These are phyloP conservation scores for Plicaturopsis crispa DNA, from an alignment of 768 basidiomycete species.

Conservation along the genomic window DNA sequence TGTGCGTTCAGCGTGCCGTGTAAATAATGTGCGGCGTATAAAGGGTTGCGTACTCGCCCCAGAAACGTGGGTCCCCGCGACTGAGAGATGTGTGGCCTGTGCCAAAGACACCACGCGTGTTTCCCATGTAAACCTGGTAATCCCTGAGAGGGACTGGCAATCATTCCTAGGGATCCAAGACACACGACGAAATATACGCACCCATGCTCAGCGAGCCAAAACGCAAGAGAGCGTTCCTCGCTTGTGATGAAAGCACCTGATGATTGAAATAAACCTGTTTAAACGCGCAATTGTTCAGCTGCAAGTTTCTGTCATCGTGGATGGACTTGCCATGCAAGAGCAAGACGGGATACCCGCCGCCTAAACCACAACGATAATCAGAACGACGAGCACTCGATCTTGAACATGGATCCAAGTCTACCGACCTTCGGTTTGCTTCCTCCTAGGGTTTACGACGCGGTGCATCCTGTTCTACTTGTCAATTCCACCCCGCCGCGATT, in stretches of 20 bases:
- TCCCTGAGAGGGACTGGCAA: conserved; percentile 11
- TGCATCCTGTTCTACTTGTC: background rate
- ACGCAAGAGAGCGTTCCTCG: conserved; percentile 39
- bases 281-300: background rate
- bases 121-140: conserved; percentile 34
- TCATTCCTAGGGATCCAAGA: background rate
- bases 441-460: background rate
- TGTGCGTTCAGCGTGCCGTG: conserved; percentile 4
- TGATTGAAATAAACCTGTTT: conserved; percentile 32
- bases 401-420: too few species aligned
- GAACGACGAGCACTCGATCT: too few species aligned
- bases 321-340: background rate
- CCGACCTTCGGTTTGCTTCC: background rate
- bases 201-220: conserved; percentile 40
- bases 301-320: background rate
- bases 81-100: conserved; percentile 35
- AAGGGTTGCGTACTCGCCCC: conserved; percentile 24
- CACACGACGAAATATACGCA: background rate
- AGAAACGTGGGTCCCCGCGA: conserved; percentile 35
- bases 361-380: too few species aligned
- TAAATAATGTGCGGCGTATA: background rate
- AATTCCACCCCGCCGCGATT: background rate
- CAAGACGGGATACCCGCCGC: background rate
- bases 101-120: conserved; percentile 36
- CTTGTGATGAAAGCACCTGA: conserved; percentile 39